phyloP scores from a whole-genome alignment of 202 grass and related monocot genomes.

The Panicum hallii region DNA sequence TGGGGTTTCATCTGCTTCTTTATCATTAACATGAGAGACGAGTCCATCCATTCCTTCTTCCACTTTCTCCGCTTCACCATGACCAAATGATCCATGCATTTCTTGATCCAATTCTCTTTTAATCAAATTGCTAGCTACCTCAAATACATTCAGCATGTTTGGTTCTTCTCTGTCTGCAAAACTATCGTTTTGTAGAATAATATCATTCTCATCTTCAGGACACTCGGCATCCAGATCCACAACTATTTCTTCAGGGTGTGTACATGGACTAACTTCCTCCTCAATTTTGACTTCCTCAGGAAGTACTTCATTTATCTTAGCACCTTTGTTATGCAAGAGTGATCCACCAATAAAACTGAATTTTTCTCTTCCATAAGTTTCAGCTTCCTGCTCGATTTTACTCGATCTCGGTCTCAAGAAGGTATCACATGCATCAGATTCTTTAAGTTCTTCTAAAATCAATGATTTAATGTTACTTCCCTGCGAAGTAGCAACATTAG shows the following conservation, averaged over 20 bases:
- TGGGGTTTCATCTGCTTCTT: constrained; percentile 31
- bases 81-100: constrained; percentile 28
- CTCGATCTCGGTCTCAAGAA: not conserved
- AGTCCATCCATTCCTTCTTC: constrained; percentile 23
- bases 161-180: constrained; percentile 46
- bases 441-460: constrained; percentile 56
- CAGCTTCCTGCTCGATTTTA: constrained; percentile 36
- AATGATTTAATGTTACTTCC: constrained; percentile 49
- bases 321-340: constrained; percentile 30
- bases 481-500: constrained; percentile 30
- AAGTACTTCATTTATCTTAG: constrained; percentile 28
- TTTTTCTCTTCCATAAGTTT: constrained; percentile 56
- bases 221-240: constrained; percentile 41
- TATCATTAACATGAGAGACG: constrained; percentile 27
- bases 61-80: constrained; percentile 37
- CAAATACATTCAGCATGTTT: constrained; percentile 49
- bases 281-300: constrained; percentile 33
- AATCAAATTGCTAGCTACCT: constrained; percentile 51
- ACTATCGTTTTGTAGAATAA: constrained; percentile 36
- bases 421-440: constrained; percentile 34
- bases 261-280: constrained; percentile 14
- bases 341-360: constrained; percentile 46
- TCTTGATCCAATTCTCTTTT: constrained; percentile 57
- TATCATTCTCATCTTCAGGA: constrained; percentile 35
- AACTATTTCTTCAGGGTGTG: constrained; percentile 34